Percentiles rank a stretch among this genome's conserved stretches.
Conservation (phyloP, 352 stramenopile species). For the Albugo candida region DNA sequence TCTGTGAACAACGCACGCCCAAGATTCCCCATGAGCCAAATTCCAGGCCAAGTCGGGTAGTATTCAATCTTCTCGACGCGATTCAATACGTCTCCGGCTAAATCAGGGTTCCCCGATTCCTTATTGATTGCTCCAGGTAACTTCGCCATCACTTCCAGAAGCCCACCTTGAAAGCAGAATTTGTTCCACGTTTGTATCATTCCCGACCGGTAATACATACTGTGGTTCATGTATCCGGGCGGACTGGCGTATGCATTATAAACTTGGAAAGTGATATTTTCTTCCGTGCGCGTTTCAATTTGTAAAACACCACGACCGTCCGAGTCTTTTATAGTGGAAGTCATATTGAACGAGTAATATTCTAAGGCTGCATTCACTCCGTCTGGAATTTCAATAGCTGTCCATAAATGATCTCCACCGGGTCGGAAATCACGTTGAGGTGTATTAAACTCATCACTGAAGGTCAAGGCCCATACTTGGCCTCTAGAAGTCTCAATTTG, state of each 20-base stretch:
- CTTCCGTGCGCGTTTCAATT: slow-evolving; percentile 16
- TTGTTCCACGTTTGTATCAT: slow-evolving; percentile 92
- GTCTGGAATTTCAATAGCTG: slow-evolving; percentile 74
- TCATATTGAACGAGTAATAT: slow-evolving; percentile 80
- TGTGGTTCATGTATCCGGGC: slow-evolving; percentile 15
- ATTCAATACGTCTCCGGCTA: slow-evolving; percentile 15
- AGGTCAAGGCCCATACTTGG: slow-evolving; percentile 26
- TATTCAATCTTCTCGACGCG: slow-evolving; percentile 19
- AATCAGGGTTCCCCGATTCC: slow-evolving; percentile 22
- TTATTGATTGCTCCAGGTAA: slow-evolving; percentile 55
- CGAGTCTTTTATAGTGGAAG: slow-evolving; percentile 17
- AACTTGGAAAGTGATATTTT: slow-evolving; percentile 17
- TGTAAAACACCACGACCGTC: slow-evolving; percentile 21
- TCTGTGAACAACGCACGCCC: slow-evolving; percentile 83
- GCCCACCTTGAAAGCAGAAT: slow-evolving; percentile 87
- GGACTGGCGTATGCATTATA: slow-evolving; percentile 39
- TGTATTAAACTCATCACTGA: slow-evolving; percentile 83
- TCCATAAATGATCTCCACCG: slow-evolving; percentile 82
- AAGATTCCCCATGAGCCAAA: slow-evolving; percentile 93
- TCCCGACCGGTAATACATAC: slow-evolving; percentile 35
- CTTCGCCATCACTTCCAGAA: slow-evolving; percentile 76
- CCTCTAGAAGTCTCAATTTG: slow-evolving; percentile 11
- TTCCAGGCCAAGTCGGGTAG: slow-evolving; percentile 82
- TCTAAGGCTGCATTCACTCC: slow-evolving; percentile 77
- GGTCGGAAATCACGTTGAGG: slow-evolving; percentile 57